Base-by-base conservation (phyloP, 805 yeast species). In the Naumovozyma baii region DNA sequence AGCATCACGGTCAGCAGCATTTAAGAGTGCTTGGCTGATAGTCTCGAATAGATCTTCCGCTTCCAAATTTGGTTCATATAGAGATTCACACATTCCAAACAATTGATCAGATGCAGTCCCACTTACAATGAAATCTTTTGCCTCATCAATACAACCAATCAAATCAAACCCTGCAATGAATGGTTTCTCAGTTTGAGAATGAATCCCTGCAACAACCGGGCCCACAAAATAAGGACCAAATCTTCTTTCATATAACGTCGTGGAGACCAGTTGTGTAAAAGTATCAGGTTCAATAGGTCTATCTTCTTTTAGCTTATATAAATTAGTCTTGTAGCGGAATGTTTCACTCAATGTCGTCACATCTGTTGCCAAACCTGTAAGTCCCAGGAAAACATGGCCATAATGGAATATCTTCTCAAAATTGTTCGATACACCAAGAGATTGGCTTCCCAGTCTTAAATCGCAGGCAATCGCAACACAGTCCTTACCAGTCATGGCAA, bases 381-480 rank as follows among this genome's bases (percentile, higher is more conserved):
- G 75, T 16, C 95, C 98, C 43, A 92, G 69, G 55, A 82, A 86
- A 26, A 84, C 84, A 61, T 83, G 83, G 15, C 88, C 95, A 60
- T 78, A 80, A 50, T 78, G 79, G 61, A 90, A 87, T 44, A 92
- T 72, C 69, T 92, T 92, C 57, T 92, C 96, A 62, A 92, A 94
- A 55, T 87, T 81, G 62, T 87, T 87, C 36, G 96, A 70, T 35
- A 92, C 77, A 40, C 97, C 96, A 18, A 92, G 69, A 5, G 95
- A 84, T 63, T 92, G 98, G 61, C 79, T 78, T 17, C 99, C 99
- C 46, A 92, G 70, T 55, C 97, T 80, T 57, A 92, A 70, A 66
- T 92, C 99, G 53, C 92, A 81, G 3, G 96, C 99, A 55, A 92
- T 87, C 22, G 97, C 98, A 40, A 92, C 88, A 70, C 99, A 92